phyloP scores from a whole-genome alignment of 495 filamentous ascomycete species.

The Podospora appendiculata region DNA sequence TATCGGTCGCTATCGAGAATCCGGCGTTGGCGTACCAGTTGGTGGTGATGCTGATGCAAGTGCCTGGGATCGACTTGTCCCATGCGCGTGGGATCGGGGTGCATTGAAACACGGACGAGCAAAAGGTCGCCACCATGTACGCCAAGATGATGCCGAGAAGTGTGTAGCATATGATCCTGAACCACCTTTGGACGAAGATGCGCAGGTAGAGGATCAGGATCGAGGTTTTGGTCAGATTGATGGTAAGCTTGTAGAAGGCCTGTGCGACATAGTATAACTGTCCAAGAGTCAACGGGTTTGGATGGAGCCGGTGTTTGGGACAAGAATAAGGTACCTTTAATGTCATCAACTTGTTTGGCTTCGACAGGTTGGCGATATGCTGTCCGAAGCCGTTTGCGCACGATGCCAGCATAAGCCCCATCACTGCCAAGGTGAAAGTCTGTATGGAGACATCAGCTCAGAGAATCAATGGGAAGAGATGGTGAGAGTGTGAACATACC shows the following conservation, averaged over 20 bases:
- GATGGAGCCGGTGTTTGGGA: neutral
- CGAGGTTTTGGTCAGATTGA: constrained; percentile 23
- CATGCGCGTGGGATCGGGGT: constrained; percentile 18
- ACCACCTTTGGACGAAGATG: constrained; percentile 18
- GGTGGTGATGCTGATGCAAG: constrained; percentile 19
- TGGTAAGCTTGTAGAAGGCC: constrained; percentile 22
- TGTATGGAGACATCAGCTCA: neutral
- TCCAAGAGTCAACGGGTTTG: neutral
- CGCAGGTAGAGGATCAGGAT: constrained; percentile 27
- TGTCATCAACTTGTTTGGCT: constrained; percentile 15
- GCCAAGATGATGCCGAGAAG: constrained; percentile 15
- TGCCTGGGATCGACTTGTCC: constrained; percentile 21
- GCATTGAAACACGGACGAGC: constrained; percentile 22
- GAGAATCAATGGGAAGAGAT: neutral
- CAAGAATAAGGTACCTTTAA: constrained; percentile 17
- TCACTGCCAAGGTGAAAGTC: constrained; percentile 21
- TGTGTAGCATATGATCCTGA: constrained; percentile 11
- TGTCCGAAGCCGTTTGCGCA: constrained; percentile 29
- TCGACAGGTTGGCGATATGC: constrained; percentile 20
- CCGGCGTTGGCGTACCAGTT: constrained; percentile 21
- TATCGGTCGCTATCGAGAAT: constrained; percentile 20
- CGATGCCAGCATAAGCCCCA: constrained; percentile 23
- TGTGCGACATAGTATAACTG: constrained; percentile 23
- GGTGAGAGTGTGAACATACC: constrained; percentile 13
- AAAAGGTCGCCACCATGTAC: constrained; percentile 18